Conservation (phyloP, 176 grass and related monocot species). For the Neostapfia colusana region DNA sequence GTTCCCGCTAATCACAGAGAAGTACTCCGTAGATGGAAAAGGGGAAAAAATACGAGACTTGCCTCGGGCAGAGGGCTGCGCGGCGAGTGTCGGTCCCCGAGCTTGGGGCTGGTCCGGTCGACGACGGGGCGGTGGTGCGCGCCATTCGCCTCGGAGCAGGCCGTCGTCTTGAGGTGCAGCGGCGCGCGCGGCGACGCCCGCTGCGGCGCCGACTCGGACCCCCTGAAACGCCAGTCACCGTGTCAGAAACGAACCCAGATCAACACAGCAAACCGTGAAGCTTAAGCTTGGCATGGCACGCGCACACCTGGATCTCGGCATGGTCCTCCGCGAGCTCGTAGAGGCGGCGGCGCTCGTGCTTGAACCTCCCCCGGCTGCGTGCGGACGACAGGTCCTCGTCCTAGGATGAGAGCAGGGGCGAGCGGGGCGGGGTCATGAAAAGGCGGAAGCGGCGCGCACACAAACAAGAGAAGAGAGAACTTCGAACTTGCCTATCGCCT, state of each 20-base stretch:
- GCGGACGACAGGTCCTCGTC: not conserved
- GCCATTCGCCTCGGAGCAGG: conserved; percentile 64
- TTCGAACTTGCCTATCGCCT: not conserved
- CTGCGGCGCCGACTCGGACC: conserved; percentile 64
- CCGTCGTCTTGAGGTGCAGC: conserved; percentile 77
- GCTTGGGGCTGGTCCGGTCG: conserved; percentile 74
- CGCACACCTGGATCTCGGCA: conserved; percentile 67
- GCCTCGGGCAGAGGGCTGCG: conserved; percentile 75
- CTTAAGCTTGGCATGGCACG: too few species aligned
- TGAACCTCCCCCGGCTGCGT: not conserved
- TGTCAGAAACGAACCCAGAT: not conserved
- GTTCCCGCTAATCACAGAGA: too few species aligned
- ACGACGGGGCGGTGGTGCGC: conserved; percentile 50
- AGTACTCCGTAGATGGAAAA: too few species aligned
- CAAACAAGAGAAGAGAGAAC: not conserved
- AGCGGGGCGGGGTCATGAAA: conserved; percentile 16
- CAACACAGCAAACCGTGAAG: not conserved
- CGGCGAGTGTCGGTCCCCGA: conserved; percentile 69
- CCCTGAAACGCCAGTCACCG: conserved; percentile 41
- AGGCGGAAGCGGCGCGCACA: conserved; percentile 6
- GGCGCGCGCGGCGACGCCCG: conserved; percentile 69
- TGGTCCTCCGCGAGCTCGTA: conserved; percentile 4
- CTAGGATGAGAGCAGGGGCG: not conserved
- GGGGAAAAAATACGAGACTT: not conserved
- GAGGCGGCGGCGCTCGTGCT: not conserved